A percentile compares a stretch with the other conserved stretches of the same genome.
Evolutionary conservation across 2,329 filamentous ascomycete genomes (phyloP).

Genomic region (Fusarium pseudocircinatum): DNA sequence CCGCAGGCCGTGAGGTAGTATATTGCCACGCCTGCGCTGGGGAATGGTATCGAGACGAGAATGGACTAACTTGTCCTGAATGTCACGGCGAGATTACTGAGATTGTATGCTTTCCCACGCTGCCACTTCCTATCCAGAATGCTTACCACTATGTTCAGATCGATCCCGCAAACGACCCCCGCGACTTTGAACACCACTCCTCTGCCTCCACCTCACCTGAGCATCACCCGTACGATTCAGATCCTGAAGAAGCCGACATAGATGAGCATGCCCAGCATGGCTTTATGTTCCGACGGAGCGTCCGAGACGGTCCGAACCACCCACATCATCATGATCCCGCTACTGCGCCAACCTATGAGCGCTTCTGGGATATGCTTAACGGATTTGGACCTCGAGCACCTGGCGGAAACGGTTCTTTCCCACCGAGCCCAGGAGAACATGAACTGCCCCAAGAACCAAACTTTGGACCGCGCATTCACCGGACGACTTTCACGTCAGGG

Average conservation of each 20-base stretch:
- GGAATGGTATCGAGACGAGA: constrained; percentile 82
- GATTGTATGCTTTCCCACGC: constrained; percentile 69
- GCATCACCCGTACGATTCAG: constrained; percentile 53
- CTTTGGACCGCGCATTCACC: constrained; percentile 47
- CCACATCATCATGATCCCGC: constrained; percentile 45
- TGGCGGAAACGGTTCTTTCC: constrained; percentile 22
- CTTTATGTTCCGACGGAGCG: constrained; percentile 52
- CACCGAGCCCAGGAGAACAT: constrained; percentile 15
- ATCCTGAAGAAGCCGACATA: constrained; percentile 68
- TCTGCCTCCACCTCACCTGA: constrained; percentile 46
- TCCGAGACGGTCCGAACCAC: constrained; percentile 42
- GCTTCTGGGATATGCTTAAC: constrained; percentile 58
- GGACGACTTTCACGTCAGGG: constrained; percentile 51
- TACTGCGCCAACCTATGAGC: constrained; percentile 51
- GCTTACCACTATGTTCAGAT: constrained; percentile 54
- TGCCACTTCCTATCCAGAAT: background rate
- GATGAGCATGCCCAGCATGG: constrained; percentile 61
- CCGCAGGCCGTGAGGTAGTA: constrained; percentile 73
- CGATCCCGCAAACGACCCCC: constrained; percentile 69
- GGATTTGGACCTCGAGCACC: constrained; percentile 45
- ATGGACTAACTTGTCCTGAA: constrained; percentile 76
- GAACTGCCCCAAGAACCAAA: constrained; percentile 21
- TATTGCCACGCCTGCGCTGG: constrained; percentile 84
- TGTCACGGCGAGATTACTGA: constrained; percentile 85
- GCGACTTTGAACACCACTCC: constrained; percentile 49